Evolutionary conservation across 2,329 filamentous ascomycete genomes (phyloP), one percentile per base, ranked within the genome.

Genomic region (Colletotrichum noveboracense): DNA sequence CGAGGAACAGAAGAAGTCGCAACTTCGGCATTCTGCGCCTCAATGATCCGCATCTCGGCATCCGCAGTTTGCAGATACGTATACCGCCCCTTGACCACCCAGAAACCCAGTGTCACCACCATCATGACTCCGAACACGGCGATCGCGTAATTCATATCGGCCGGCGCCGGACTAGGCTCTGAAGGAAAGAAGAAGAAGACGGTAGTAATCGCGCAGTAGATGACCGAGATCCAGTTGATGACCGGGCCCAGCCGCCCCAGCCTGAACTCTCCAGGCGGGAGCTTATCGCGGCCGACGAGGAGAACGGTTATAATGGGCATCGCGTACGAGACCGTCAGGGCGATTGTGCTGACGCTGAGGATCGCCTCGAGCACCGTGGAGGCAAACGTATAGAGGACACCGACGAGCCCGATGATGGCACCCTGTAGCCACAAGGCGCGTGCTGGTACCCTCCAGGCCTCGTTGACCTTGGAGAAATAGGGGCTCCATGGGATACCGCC

Each of bases 141-240:
- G 77, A 91, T 90, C 7, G 89, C 89, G 78, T 87, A 91, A 80
- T 91, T 91, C 89, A 91, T 91, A 75, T 91, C 88, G n/a, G 82
- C 81, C 0, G 83, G 79, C 0, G 84, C 76, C 0, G 89, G 89
- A 73, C 86, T 85, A 0, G 89, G 89, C 0, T 72, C 75, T 1
- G 81, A 81, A 0, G 89, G 89, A 78, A 91, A 91, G 79, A 91
- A 88, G 85, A 90, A 91, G 80, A 91, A 90, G 30, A 91, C 84
- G 0, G 88, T 89, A 2, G 88, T 90, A 69, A 90, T 80, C 66
- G 80, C 80, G 78, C 89, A 90, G 80, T 90, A 91, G 13, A 89
- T 77, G 36, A 90, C 81, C 5, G 88, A 89, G 38, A 89, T 78
- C 84, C 86, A 88, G 79, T 90, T 89, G 71, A 85, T 75, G n/a